Base-by-base conservation (phyloP, 1,139 yeast genomes). In the Magnusiomyces magnusii region DNA sequence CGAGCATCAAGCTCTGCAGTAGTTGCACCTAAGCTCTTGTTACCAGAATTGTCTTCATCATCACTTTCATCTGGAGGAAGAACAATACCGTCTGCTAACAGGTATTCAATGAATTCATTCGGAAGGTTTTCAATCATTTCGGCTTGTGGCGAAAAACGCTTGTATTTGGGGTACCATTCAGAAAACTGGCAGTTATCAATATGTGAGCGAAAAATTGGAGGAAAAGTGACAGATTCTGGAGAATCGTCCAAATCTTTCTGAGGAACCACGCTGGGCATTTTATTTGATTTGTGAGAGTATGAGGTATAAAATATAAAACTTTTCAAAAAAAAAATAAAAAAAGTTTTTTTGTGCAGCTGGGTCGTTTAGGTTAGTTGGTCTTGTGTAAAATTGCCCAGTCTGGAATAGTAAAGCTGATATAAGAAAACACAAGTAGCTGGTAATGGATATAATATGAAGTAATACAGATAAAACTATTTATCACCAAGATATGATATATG, bases 71-170 rank as follows among this genome's bases (percentile, higher is more conserved):
- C 73, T 5, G 67, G 64, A 0, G 93, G 93, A 49, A 93, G 73
- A 53, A 74, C 76, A 54, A 93, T 88, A 24, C 95, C 93, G 65
- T 93, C 99, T 50, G 84, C 79, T 28, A 80, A 77, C 58, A 93
- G 72, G 68, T 92, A 93, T 13, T 82, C 80, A 1, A 91, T 71
- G 68, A 93, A 93, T 25, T 75, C 77, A 31, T 73, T 66, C 0
- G 97, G 95, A 3, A 90, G 70, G 0, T 95, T 90, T 58, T 73
- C 76, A 31, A 92, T 71, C 5, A 91, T 77, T 39, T 75, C 71
- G 0, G 89, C 76, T 56, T 80, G 78, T 0, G 82, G 82, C 0
- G 81, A 73, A 62, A 83, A 73, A 1, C 74, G 69, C 57, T 76
- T 73, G 69, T 87, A 87, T 56, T 72, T 68, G 1, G 75, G 69